Percentiles rank a stretch among this genome's conserved stretches.
phyloP scores from a whole-genome alignment of 1,139 yeast genomes.

The Taphrina wiesneri region DNA sequence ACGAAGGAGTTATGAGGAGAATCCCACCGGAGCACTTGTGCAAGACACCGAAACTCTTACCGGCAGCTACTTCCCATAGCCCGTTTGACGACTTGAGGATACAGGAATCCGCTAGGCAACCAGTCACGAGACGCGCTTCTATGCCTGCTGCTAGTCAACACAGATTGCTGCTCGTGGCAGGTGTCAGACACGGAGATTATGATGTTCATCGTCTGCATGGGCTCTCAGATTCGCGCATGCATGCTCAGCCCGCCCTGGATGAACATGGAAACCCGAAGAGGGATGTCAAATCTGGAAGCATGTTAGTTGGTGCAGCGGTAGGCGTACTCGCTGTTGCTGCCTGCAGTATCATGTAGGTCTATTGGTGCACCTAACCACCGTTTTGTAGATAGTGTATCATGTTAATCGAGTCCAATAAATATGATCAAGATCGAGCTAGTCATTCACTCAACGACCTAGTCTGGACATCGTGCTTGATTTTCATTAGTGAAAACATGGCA shows the following conservation, averaged over 20 bases:
- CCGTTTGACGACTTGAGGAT: neutral
- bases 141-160: neutral
- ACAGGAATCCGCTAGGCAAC: neutral
- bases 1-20: neutral
- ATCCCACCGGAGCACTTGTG: constrained; percentile 2
- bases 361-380: neutral
- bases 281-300: neutral
- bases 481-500: too few relatives aligned
- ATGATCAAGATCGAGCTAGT: neutral
- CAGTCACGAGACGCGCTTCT: neutral
- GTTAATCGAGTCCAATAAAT: too few relatives aligned
- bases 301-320: constrained; percentile 22
- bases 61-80: neutral
- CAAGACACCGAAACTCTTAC: neutral
- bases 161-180: neutral
- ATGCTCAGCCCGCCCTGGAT: constrained; percentile 15
- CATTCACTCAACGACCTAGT: too few relatives aligned
- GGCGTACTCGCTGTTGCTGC: constrained; percentile 19
- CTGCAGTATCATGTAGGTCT: constrained; percentile 11
- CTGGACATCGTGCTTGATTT: too few relatives aligned
- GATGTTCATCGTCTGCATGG: constrained; percentile 17
- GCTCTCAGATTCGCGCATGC: constrained; percentile 18
- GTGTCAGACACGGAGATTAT: constrained; percentile 1
- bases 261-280: constrained; percentile 15
- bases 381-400: too few relatives aligned